Base-by-base conservation (phyloP, 2,329 filamentous ascomycete species). In the Ophiostoma tasmaniense region DNA sequence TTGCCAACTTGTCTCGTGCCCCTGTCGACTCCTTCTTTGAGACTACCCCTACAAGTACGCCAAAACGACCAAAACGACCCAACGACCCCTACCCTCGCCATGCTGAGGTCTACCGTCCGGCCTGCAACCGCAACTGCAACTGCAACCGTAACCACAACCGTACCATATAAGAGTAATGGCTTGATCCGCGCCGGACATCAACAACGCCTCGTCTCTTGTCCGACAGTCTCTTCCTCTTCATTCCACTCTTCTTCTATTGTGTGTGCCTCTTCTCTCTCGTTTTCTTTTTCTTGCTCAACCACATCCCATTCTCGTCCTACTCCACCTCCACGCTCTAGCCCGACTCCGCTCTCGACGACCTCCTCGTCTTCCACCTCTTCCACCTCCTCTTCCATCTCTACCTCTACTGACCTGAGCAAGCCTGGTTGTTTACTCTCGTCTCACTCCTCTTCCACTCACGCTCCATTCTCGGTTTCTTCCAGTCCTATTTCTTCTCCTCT, bases 91-190 rank as follows among this genome's bases (percentile, higher is more conserved):
- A 28, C 22, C 55, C 25, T 55, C 61, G 65, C 52, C 66, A 62
- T 66, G 66, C 66, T 45, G 45, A 65, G 61, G 28, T 59, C 64
- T 25, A 45, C 42, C 20, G 42, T 45, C 42, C 42, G 42, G 42
- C 42, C 68, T 42, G 42, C 37, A 42, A 67, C 39, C n/a, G 42
- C 42, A 7, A 45, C 17, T 45, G 42, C 42, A 45, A 45, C 42
- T 17, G 42, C 42, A 45, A 20, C 50, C 30, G 66, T 55, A 35
- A 65, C 20, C 67, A 20, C 39, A 30, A 22, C 64, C 37, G 66
- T 64, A 69, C 68, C 65, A 69, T 73, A 72, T 64, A 72, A 33
- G 33, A 33, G 33, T 8, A 33, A 73, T 71, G 71, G 69, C 61
- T 66, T 70, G 71, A 68, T 65, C 67, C 66, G 70, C 72, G 70